Conservation (phyloP, 2,329 filamentous ascomycete species). For the Calonectria henricotiae region DNA sequence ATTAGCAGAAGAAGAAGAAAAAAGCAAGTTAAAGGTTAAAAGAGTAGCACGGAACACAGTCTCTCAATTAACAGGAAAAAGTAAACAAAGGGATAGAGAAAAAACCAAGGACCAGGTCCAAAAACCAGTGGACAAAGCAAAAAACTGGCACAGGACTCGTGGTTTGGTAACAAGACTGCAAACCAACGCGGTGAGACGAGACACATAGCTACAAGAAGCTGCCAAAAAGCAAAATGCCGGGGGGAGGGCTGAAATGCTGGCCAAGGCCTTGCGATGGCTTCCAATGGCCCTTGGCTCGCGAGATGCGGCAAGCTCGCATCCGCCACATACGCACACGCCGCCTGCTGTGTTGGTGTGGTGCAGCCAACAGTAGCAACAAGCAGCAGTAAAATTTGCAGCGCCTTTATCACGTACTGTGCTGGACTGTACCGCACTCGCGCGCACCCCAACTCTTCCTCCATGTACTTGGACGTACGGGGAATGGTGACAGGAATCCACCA, state of each 20-base stretch:
- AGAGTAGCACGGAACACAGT: background rate
- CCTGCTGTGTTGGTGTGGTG: background rate
- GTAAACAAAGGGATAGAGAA: conserved; percentile 19
- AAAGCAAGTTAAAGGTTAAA: background rate
- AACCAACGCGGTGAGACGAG: conserved; percentile 3
- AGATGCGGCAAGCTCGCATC: conserved; percentile 4
- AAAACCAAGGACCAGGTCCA: too few species aligned
- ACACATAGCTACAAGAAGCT: background rate
- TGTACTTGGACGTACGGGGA: background rate
- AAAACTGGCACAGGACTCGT: background rate
- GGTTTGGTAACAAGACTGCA: conserved; percentile 1
- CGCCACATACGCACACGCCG: background rate
- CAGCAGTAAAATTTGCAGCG: too few species aligned
- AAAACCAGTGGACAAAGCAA: too few species aligned
- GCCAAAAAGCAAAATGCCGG: background rate
- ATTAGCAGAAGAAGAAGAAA: background rate
- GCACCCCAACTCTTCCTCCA: background rate
- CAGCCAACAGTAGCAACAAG: too few species aligned
- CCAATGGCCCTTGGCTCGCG: background rate
- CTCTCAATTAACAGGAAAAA: background rate
- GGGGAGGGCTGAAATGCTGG: background rate
- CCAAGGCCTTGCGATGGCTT: background rate
- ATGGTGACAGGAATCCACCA: conserved; percentile 11
- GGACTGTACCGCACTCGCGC: background rate
- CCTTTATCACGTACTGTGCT: background rate